phyloP scores from a whole-genome alignment of 371 early-diverging fungal genomes.

The Catenaria anguillulae region DNA sequence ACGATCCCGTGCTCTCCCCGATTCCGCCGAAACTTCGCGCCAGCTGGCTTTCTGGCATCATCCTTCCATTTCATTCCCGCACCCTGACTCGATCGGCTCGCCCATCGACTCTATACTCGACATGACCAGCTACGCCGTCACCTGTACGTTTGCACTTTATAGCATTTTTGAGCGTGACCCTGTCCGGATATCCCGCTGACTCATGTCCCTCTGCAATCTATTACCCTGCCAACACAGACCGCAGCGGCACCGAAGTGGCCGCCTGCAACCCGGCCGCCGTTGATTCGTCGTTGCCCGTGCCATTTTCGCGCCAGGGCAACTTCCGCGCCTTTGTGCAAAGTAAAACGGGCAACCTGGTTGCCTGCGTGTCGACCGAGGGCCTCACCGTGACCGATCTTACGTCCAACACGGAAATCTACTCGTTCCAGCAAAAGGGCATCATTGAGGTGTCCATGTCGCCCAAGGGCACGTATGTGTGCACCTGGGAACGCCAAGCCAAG shows the following conservation, averaged over 20 bases:
- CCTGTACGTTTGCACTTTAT: no score
- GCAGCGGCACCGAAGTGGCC: background rate
- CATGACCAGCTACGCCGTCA: constrained; percentile 5
- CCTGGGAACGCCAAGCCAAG: constrained; percentile 71
- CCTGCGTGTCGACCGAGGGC: constrained; percentile 55
- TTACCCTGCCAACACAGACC: background rate
- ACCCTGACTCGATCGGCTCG: no score
- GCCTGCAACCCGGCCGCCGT: background rate
- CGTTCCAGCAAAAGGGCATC: constrained; percentile 46
- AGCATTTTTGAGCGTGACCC: no score
- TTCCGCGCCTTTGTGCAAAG: constrained; percentile 61
- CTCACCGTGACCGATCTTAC: constrained; percentile 58
- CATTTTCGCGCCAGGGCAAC: constrained; percentile 26
- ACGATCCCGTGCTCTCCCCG: no score
- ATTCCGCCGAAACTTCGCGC: no score
- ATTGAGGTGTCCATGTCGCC: constrained; percentile 84
- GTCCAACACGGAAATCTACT: constrained; percentile 40
- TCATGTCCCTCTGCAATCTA: no score
- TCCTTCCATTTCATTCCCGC: no score
- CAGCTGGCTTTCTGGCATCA: no score
- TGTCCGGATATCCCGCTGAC: no score
- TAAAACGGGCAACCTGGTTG: constrained; percentile 60
- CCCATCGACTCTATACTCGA: no score
- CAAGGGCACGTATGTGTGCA: constrained; percentile 66
- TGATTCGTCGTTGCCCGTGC: background rate